Percentiles rank a stretch among this genome's conserved stretches.
Evolutionary conservation across 768 basidiomycete species (phyloP).

Genomic region (Megacollybia marginata): DNA sequence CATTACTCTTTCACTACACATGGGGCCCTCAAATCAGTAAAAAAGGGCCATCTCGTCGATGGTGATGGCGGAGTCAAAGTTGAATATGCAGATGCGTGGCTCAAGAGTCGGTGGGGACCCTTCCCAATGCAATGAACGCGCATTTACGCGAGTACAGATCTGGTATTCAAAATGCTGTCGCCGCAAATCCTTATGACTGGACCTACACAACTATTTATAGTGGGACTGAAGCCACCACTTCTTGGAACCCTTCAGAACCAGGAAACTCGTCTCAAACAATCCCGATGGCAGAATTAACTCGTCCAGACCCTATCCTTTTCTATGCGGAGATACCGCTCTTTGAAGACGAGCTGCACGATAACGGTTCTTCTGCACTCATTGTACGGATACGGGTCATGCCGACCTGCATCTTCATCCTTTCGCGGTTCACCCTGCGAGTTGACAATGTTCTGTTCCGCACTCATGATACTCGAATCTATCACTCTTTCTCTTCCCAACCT

Average conservation of each 20-base stretch:
- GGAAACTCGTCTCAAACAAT: constrained; percentile 56
- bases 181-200: constrained; percentile 93
- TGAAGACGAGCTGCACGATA: constrained; percentile 97
- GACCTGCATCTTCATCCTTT: constrained; percentile 83
- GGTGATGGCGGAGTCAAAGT: constrained; percentile 94
- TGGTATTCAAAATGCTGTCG: constrained; percentile 60
- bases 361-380: constrained; percentile 79
- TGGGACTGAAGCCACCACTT: constrained; percentile 30
- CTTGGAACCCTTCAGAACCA: constrained; percentile 52
- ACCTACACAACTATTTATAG: constrained; percentile 90
- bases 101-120: constrained; percentile 67
- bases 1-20: constrained; percentile 57
- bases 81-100: constrained; percentile 91
- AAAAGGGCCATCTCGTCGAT: constrained; percentile 61
- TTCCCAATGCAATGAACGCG: neutral
- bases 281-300: constrained; percentile 76
- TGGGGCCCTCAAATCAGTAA: constrained; percentile 65
- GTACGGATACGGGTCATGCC: constrained; percentile 97
- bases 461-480: constrained; percentile 85
- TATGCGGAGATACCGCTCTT: constrained; percentile 93
- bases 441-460: constrained; percentile 91
- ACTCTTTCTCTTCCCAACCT: constrained; percentile 60
- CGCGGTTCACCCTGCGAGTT: constrained; percentile 88
- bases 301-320: constrained; percentile 95
- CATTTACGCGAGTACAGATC: too few relatives aligned